Percentiles rank a stretch among this genome's conserved stretches.
phyloP scores from a whole-genome alignment of 345 rosid genomes.

The Durio zibethinus region DNA sequence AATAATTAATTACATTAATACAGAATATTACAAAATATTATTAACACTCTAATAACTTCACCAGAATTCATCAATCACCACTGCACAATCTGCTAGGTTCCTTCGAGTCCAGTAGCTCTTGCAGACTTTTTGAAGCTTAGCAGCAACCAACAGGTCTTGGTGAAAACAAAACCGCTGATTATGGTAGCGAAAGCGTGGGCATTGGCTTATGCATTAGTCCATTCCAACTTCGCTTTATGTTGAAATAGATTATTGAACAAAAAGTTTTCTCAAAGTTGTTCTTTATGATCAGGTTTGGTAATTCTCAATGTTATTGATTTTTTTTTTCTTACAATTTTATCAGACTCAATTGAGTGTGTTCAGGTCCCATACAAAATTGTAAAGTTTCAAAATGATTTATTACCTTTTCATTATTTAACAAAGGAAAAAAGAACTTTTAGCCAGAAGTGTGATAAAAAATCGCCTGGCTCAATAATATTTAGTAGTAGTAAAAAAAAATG shows the following conservation, averaged over 20 bases:
- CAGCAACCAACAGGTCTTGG: slow-evolving; percentile 68
- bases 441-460: no score
- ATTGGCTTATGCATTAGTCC: slow-evolving; percentile 10
- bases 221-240: slow-evolving; percentile 11
- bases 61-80: slow-evolving; percentile 88
- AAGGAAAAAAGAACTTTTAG: no score
- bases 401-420: no score
- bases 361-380: no score
- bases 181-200: slow-evolving; percentile 49
- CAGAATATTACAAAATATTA: no score
- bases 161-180: slow-evolving; percentile 47
- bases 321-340: slow-evolving; percentile 10
- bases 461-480: no score
- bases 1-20: no score
- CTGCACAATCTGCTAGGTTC: slow-evolving; percentile 94
- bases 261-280: slow-evolving; percentile 18
- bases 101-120: slow-evolving; percentile 89
- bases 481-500: neutral
- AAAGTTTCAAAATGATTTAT: no score
- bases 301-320: slow-evolving; percentile 31
- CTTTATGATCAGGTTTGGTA: slow-evolving; percentile 28
- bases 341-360: slow-evolving; percentile 25
- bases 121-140: slow-evolving; percentile 78
- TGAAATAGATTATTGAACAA: slow-evolving; percentile 31
- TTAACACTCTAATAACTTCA: slow-evolving; percentile 87